Evolutionary conservation across 2,329 filamentous ascomycete species (phyloP).

Genomic region (Fusarium lyarnte): DNA sequence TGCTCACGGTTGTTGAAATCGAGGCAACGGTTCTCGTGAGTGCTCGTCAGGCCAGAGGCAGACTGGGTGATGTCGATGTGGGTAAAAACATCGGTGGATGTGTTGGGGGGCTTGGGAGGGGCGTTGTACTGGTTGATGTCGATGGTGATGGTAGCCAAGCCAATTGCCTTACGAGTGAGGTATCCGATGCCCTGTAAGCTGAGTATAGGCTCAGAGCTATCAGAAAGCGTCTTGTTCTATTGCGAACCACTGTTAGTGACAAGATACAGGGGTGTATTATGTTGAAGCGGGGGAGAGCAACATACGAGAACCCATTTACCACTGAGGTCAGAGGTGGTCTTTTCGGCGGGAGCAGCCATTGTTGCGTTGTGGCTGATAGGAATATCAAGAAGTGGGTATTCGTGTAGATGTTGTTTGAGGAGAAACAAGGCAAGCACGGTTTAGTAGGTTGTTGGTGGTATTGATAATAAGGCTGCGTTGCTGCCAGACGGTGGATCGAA

Average conservation of each 20-base stretch:
- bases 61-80: conserved; percentile 79
- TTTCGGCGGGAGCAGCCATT: conserved; percentile 77
- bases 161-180: conserved; percentile 77
- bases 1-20: conserved; percentile 68
- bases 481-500: conserved; percentile 25
- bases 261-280: neutral
- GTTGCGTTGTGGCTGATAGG: conserved; percentile 36
- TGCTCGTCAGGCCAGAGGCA: conserved; percentile 77
- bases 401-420: neutral
- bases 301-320: conserved; percentile 77
- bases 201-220: conserved; percentile 74
- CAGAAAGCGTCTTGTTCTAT: conserved; percentile 80
- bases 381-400: neutral
- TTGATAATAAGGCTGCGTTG: conserved; percentile 17
- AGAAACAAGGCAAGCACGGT: neutral
- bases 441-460: neutral
- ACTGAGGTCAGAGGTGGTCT: conserved; percentile 73
- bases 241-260: conserved; percentile 5
- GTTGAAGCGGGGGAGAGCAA: neutral
- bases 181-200: conserved; percentile 77
- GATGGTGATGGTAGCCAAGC: conserved; percentile 74
- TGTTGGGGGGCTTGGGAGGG: conserved; percentile 53
- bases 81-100: conserved; percentile 53
- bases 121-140: conserved; percentile 65
- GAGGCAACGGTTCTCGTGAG: conserved; percentile 63